Conservation (phyloP, 2,329 filamentous ascomycete genomes). For the Phaeosphaeriaceae sp. region DNA sequence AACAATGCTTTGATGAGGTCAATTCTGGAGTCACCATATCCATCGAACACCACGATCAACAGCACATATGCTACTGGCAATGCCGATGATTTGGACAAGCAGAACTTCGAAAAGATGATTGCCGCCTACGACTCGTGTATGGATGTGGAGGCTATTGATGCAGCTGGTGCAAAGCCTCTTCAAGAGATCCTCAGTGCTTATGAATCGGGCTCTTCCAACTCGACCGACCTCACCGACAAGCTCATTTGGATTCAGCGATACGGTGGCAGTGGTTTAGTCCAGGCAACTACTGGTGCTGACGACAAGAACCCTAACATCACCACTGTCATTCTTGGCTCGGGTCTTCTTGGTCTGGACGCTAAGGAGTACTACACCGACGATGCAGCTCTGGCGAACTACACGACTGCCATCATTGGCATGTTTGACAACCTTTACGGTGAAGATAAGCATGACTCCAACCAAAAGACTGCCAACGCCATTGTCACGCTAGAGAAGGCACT, state of each 20-base stretch:
- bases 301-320: background rate
- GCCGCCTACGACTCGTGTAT: background rate
- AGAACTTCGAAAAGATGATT: background rate
- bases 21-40: background rate
- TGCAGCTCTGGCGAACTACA: background rate
- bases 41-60: background rate
- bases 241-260: background rate
- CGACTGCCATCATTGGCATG: background rate
- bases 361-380: background rate
- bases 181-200: background rate
- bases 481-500: background rate
- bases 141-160: background rate
- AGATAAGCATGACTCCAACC: background rate
- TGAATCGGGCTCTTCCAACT: background rate
- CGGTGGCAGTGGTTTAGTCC: background rate
- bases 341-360: background rate
- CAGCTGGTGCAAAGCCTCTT: background rate
- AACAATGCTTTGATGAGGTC: background rate
- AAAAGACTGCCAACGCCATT: background rate
- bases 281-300: background rate
- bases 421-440: background rate
- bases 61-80: background rate
- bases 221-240: background rate
- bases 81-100: background rate
- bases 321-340: background rate